phyloP scores from a whole-genome alignment of 768 basidiomycete genomes.

The Lentinus brumalis region DNA sequence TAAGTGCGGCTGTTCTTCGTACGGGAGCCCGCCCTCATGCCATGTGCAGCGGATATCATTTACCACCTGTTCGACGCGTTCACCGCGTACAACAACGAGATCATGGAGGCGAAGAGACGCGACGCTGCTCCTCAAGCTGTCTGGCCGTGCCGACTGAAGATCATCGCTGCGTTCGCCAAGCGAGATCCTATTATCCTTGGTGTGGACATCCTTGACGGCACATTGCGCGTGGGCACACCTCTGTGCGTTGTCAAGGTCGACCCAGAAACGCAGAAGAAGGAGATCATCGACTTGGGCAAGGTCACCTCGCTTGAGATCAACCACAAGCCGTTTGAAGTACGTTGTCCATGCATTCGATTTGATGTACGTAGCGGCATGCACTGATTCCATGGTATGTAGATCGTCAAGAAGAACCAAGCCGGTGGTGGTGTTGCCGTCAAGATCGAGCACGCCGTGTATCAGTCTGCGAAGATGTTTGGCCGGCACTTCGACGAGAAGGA shows the following conservation, averaged over 20 bases:
- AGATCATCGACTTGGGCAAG: conserved; percentile 90
- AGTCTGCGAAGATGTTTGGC: conserved; percentile 93
- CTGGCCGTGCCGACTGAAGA: conserved; percentile 95
- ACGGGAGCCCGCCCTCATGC: neutral
- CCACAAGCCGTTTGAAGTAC: conserved; percentile 83
- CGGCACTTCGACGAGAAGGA: conserved; percentile 97
- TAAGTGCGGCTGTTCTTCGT: conserved; percentile 34
- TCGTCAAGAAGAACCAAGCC: conserved; percentile 92
- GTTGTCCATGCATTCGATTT: conserved; percentile 20
- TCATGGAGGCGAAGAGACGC: conserved; percentile 86
- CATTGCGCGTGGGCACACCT: conserved; percentile 89
- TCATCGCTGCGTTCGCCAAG: conserved; percentile 92
- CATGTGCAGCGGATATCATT: conserved; percentile 85
- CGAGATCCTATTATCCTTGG: conserved; percentile 97
- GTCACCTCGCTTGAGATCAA: conserved; percentile 98
- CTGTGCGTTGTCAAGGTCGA: conserved; percentile 95
- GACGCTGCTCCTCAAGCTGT: conserved; percentile 95
- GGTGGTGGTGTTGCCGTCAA: conserved; percentile 97
- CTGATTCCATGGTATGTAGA: conserved; percentile 40
- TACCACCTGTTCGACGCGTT: conserved; percentile 98
- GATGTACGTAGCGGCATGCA: neutral
- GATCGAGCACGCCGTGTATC: conserved; percentile 96
- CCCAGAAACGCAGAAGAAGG: conserved; percentile 83
- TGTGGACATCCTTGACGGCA: conserved; percentile 94
- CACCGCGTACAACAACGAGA: conserved; percentile 90